Base-by-base conservation (phyloP, 345 rosid species). In the Trapa incisa region DNA sequence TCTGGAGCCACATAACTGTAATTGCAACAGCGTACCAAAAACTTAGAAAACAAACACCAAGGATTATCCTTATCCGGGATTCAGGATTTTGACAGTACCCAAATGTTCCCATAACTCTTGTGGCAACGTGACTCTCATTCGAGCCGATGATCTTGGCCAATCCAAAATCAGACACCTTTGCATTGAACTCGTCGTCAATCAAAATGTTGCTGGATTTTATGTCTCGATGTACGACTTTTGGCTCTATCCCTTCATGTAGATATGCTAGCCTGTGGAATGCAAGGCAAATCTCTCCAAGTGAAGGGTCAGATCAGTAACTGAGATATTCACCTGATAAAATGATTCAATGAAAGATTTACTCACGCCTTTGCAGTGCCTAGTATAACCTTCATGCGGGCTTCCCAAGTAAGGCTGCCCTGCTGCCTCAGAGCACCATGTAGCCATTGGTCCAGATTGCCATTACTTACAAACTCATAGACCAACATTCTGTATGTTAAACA, bases 41-140 rank as follows among this genome's bases (percentile, higher is more conserved):
- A 36, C 22, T 52, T 42, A 66, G 37, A 22, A 57, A 17, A 41
- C 50, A 63, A 71, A 13, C 67, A 22, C 43, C 57, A 33, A 70
- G 60, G 64, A 58, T 3, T 11, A 35, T 13, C 35, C 63, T 58
- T 58, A 58, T 58, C 16, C 1, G 37, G 63, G 37, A 47, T 32
- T 33, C 47, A 70, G 15, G 61, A 65, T 69, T 36, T 36, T 64
- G 57, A 67, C 81, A 58, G 29, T 85, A 94, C 99, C 99, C 99
- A 77, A 94, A 88, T 63, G 99, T 94, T 58, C 99, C 99, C 97
- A 94, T 94, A 57, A 94, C 99, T 81, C 97, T 81, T 48, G 99
- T 91, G 10, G 96, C 86, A 73, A 94, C 82, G 76, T 91, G 97
- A 78, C 95, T 94, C 76, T 94, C 92, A 60, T 88, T 85, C 0